phyloP scores from a whole-genome alignment of 1,284 basidiomycete genomes.

The Ganoderma meredithae region DNA sequence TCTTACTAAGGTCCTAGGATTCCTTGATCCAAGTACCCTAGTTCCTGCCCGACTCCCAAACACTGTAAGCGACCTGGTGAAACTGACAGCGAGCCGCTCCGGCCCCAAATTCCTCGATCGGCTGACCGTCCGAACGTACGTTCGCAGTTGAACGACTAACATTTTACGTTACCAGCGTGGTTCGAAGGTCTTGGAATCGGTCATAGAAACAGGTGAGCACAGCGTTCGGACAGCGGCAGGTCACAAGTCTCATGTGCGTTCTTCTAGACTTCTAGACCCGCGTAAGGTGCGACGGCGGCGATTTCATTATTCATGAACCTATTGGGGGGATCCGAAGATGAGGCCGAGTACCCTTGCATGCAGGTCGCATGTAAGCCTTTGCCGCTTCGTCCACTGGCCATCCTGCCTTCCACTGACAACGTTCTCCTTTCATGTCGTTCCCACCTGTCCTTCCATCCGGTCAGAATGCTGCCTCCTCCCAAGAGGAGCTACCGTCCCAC shows the following conservation, averaged over 20 bases:
- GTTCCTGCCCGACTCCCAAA: background rate
- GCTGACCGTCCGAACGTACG: background rate
- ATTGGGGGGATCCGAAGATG: background rate
- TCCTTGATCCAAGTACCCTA: background rate
- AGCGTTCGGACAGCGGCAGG: background rate
- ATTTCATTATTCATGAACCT: background rate
- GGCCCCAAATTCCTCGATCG: too few species aligned
- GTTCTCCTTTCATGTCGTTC: background rate
- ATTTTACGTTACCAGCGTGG: background rate
- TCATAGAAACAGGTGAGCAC: background rate
- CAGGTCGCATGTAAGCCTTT: background rate
- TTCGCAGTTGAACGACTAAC: background rate
- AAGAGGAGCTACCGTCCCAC: background rate
- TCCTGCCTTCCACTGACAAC: background rate
- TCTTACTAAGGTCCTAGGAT: background rate
- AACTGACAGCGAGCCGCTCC: too few species aligned
- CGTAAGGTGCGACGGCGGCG: background rate
- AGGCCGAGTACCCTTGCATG: background rate
- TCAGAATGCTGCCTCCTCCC: background rate
- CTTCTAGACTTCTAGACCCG: slow-evolving; percentile 1
- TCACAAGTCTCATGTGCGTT: background rate
- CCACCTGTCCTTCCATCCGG: background rate
- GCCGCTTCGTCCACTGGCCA: background rate
- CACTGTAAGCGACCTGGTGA: too few species aligned
- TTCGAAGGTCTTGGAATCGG: background rate